Evolutionary conservation across 176 grass and related monocot species (phyloP).

Genomic region (Carex littledalei): DNA sequence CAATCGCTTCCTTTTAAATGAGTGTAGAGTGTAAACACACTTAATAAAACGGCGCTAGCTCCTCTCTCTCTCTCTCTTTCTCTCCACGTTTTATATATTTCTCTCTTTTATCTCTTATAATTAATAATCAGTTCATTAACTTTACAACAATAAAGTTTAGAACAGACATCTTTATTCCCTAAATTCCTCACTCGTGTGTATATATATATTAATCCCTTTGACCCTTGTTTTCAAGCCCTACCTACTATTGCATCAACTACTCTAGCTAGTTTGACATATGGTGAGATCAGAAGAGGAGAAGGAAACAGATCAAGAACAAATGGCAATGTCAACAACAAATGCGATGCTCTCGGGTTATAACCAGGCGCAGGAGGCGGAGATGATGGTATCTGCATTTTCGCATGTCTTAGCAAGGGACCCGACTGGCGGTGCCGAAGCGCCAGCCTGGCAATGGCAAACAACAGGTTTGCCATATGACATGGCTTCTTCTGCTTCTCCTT

Average conservation of each 20-base stretch:
- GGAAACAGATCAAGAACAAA: neutral
- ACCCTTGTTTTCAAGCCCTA: neutral
- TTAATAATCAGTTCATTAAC: neutral
- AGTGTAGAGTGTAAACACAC: conserved; percentile 13
- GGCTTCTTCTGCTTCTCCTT: neutral
- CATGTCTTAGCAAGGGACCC: conserved; percentile 39
- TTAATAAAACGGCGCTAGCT: neutral
- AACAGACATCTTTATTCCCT: neutral
- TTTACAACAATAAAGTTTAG: conserved; percentile 5
- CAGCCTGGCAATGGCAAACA: neutral
- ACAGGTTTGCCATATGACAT: neutral
- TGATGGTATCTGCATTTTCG: conserved; percentile 70
- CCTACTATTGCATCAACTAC: conserved; percentile 9
- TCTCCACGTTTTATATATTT: conserved; percentile 16
- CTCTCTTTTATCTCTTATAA: neutral
- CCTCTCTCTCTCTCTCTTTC: neutral
- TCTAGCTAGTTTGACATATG: neutral
- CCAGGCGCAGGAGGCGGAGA: conserved; percentile 50
- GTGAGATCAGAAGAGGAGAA: neutral
- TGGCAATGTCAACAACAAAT: neutral
- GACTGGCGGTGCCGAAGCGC: neutral
- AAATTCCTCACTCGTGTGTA: conserved; percentile 7
- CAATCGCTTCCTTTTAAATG: neutral
- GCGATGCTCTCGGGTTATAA: conserved; percentile 35
- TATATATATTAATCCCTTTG: conserved; percentile 20